Evolutionary conservation across 2,329 filamentous ascomycete genomes (phyloP).

Genomic region (Furcasterigmium sp.): DNA sequence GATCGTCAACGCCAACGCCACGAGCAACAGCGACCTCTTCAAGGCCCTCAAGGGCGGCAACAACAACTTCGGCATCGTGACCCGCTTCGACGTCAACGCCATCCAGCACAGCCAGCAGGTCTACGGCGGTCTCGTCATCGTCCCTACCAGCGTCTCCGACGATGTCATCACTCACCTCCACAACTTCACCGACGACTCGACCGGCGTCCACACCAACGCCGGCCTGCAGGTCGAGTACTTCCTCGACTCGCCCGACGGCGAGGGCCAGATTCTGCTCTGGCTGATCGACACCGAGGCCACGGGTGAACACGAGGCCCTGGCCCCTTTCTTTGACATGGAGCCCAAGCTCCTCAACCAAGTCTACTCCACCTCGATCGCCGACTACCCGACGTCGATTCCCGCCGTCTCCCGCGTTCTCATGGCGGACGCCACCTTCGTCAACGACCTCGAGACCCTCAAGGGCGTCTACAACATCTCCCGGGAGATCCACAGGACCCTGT

Average conservation of each 20-base stretch:
- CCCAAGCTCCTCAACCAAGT: conserved; percentile 13
- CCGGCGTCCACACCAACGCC: conserved; percentile 8
- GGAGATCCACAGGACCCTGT: conserved; percentile 5
- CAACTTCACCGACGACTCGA: conserved; percentile 5
- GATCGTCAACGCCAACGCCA: conserved; percentile 7
- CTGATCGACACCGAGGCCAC: conserved; percentile 10
- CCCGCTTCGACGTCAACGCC: conserved; percentile 4
- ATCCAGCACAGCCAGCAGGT: conserved; percentile 3
- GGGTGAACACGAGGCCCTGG: conserved; percentile 8
- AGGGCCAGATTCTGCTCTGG: conserved; percentile 11
- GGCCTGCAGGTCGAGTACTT: conserved; percentile 15
- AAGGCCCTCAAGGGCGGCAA: conserved; percentile 9
- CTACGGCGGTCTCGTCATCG: conserved; percentile 32
- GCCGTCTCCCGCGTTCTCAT: conserved; percentile 9
- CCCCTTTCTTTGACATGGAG: conserved; percentile 14
- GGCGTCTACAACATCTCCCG: conserved; percentile 11
- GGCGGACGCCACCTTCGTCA: conserved; percentile 11
- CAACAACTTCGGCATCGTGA: conserved; percentile 13
- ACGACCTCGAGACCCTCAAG: conserved; percentile 9
- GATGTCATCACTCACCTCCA: conserved; percentile 5
- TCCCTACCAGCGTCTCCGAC: conserved; percentile 13
- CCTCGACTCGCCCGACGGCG: conserved; percentile 9
- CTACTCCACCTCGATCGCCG: conserved; percentile 9
- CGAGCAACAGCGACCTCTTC: conserved; percentile 6
- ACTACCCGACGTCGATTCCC: conserved; percentile 10